Percentiles rank a stretch among this genome's conserved stretches.
phyloP scores from a whole-genome alignment of 148 eudicot species.

The Fagopyrum esculentum region DNA sequence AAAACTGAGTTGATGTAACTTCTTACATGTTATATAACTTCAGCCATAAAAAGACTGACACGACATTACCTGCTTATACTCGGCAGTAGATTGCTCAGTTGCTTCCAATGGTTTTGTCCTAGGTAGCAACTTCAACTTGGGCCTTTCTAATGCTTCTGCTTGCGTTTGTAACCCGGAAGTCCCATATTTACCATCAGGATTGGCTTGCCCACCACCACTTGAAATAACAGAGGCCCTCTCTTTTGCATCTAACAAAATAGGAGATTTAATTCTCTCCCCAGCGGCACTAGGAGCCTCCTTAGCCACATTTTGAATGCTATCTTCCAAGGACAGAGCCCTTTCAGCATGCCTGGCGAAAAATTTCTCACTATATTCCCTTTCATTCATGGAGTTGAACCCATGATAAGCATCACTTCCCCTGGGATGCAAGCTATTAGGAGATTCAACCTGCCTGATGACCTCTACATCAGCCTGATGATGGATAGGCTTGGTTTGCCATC shows the following conservation, averaged over 20 bases:
- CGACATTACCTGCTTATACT: conserved; percentile 48
- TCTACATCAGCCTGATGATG: conserved; percentile 52
- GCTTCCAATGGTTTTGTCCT: conserved; percentile 64
- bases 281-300: conserved; percentile 27
- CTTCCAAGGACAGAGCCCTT: conserved; percentile 35
- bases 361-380: conserved; percentile 30
- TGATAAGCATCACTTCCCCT: conserved; percentile 26
- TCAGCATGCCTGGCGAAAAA: conserved; percentile 38
- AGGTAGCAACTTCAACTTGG: conserved; percentile 74
- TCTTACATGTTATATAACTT: neutral
- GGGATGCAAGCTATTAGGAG: conserved; percentile 25
- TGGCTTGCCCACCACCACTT: conserved; percentile 32
- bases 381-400: conserved; percentile 21
- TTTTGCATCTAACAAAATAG: conserved; percentile 22
- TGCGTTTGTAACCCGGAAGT: conserved; percentile 24
- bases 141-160: conserved; percentile 47
- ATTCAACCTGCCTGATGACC: conserved; percentile 41
- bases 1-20: neutral
- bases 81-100: conserved; percentile 33
- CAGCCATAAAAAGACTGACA: neutral
- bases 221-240: conserved; percentile 30
- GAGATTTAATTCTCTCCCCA: conserved; percentile 38
- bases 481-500: conserved; percentile 70
- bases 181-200: conserved; percentile 26
- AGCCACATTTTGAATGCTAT: conserved; percentile 28